Base-by-base conservation (phyloP, 2,329 filamentous ascomycete genomes). In the Plenodomus tracheiphilus region DNA sequence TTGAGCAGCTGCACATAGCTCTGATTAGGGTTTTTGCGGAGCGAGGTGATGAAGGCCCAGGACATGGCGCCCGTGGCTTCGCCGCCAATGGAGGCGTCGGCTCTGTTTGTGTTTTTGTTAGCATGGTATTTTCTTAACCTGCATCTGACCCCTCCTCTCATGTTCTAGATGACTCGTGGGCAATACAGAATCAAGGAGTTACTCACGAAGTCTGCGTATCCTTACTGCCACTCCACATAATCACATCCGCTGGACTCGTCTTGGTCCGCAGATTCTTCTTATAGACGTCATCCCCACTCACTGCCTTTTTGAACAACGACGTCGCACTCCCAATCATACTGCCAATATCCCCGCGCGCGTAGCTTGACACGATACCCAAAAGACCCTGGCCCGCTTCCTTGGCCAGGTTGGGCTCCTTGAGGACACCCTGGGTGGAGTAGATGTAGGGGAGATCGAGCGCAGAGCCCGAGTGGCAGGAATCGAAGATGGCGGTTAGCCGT, bases 201-300 rank as follows among this genome's bases (percentile, higher is more conserved):
- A 85, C 87, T 77, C 79, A 91, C 86, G 88, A 92, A 60, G 94
- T 99, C 75, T 97, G 94, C 53, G 87, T 85, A 69, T 99, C 94
- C 75, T 96, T 97, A 77, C 90, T 95, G 48, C 94, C 94, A 53
- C 90, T 96, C 88, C 92, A 96, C 89, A 97, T 96, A 70, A 99
- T 85, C 25, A 99, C 94, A 74, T 99, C 94, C 35, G 94, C 94
- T 1, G 92, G 87, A 46, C 88, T 94, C 15, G 94, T 97, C 77
- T 95, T 95, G 36, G 93, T 97, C 59, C 88, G 83, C 69, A 90
- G 81, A 54, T 92, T 89, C 70, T 85, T 86, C 75, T 95, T 82
- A 73, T 91, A 87, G 16, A 87, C 86, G 30, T 87, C 84, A 59
- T 94, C 86, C 59, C 92, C 92, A 51, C 77, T 83, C 18, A 89